These are phyloP conservation scores for Seminavis robusta DNA, from an alignment of 108 stramenopile species.

Conservation along the genomic window DNA sequence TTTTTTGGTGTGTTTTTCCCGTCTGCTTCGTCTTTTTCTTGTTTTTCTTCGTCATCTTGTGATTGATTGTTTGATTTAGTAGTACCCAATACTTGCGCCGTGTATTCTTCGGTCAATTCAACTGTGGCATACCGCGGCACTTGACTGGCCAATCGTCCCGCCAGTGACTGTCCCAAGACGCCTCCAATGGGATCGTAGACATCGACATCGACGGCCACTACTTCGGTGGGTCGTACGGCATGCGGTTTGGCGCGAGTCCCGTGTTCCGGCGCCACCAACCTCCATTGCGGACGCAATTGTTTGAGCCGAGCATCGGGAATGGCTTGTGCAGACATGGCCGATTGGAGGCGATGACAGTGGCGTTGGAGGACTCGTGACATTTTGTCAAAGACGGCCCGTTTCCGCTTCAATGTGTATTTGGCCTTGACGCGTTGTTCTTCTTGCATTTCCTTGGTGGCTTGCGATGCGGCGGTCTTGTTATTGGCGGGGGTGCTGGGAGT, in stretches of 20 bases:
- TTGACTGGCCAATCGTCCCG: conserved; percentile 55
- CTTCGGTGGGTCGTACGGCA: conserved; percentile 64
- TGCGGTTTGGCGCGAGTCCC: conserved; percentile 63
- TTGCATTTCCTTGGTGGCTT: conserved; percentile 20
- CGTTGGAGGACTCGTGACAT: conserved; percentile 42
- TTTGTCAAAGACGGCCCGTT: conserved; percentile 53
- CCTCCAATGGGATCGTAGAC: conserved; percentile 64
- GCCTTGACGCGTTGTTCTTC: conserved; percentile 48
- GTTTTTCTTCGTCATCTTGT: background rate
- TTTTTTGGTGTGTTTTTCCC: background rate
- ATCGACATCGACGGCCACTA: conserved; percentile 79
- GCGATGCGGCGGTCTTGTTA: background rate
- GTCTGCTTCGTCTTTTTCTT: background rate
- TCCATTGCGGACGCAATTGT: conserved; percentile 67
- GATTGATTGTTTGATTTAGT: background rate
- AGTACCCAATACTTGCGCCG: background rate
- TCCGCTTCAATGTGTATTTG: conserved; percentile 47
- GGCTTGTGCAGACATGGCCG: conserved; percentile 44
- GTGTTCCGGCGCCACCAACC: conserved; percentile 81
- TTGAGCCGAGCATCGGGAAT: conserved; percentile 57
- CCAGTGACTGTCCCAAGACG: conserved; percentile 29
- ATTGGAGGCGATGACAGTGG: conserved; percentile 47
- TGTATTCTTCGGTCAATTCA: conserved; percentile 56
- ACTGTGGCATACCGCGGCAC: conserved; percentile 83
- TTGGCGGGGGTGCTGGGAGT: background rate